Conservation (phyloP, 2,329 filamentous ascomycete genomes). For the Ceratocystis lukuohia region DNA sequence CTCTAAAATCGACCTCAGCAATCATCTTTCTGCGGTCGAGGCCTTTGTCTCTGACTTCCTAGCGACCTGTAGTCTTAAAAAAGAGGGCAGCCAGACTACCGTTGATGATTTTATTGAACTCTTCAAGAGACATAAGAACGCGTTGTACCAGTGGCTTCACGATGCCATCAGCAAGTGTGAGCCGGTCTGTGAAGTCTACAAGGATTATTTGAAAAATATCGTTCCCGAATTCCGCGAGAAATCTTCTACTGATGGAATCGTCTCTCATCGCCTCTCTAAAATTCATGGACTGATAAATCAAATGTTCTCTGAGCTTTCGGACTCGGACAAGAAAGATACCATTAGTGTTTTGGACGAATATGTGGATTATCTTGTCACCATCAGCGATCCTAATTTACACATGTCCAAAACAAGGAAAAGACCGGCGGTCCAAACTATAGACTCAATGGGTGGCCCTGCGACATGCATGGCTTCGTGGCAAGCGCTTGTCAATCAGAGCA, state of each 20-base stretch:
- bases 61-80: conserved; percentile 23
- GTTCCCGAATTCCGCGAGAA: conserved; percentile 14
- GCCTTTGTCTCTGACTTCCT: conserved; percentile 60
- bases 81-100: conserved; percentile 34
- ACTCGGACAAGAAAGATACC: conserved; percentile 5
- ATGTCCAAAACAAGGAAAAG: conserved; percentile 4
- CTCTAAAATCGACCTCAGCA: conserved; percentile 55
- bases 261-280: conserved; percentile 1
- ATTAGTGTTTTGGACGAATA: conserved; percentile 11
- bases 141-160: conserved; percentile 58
- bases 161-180: conserved; percentile 32
- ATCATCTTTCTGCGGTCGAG: conserved; percentile 53
- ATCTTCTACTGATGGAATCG: background rate
- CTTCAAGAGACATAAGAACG: conserved; percentile 48
- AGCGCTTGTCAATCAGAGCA: conserved; percentile 17
- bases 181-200: conserved; percentile 11
- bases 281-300: conserved; percentile 12
- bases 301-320: conserved; percentile 1
- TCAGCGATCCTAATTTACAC: conserved; percentile 15
- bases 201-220: conserved; percentile 14
- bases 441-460: conserved; percentile 17
- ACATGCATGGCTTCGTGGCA: conserved; percentile 19
- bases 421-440: conserved; percentile 7
- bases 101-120: conserved; percentile 61
- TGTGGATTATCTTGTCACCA: conserved; percentile 15